Conservation (phyloP, 805 yeast species). For the Ogataea saltuana region DNA sequence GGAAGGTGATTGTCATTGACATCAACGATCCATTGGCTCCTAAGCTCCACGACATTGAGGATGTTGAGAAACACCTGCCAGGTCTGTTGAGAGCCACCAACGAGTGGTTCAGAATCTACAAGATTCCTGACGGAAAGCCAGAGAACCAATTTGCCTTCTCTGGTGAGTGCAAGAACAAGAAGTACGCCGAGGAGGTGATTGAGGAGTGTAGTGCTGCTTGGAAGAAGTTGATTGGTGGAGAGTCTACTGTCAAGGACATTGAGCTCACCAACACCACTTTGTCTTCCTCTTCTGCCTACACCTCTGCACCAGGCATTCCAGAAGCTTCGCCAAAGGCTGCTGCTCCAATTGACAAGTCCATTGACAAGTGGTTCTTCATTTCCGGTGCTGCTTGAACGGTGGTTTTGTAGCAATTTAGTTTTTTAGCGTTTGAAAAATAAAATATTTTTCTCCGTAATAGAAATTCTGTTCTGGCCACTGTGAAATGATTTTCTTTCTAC, state of each 20-base stretch:
- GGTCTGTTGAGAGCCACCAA: constrained; percentile 91
- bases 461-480: not conserved
- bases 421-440: too few relatives aligned
- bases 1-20: constrained; percentile 91
- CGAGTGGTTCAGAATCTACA: constrained; percentile 98
- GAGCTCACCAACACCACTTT: constrained; percentile 77
- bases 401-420: not conserved
- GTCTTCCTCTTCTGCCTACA: constrained; percentile 53
- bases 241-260: constrained; percentile 63
- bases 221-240: constrained; percentile 70
- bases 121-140: constrained; percentile 97
- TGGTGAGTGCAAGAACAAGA: constrained; percentile 86
- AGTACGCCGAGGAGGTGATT: constrained; percentile 82
- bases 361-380: constrained; percentile 98
- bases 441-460: too few relatives aligned
- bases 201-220: constrained; percentile 84
- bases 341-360: constrained; percentile 93
- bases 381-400: constrained; percentile 59
- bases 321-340: constrained; percentile 71
- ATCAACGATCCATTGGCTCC: constrained; percentile 86
- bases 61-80: constrained; percentile 86
- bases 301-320: constrained; percentile 57
- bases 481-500: not conserved
- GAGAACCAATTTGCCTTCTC: constrained; percentile 95
- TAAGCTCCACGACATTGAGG: constrained; percentile 86